Conservation (phyloP, 306 rosid genomes). For the Quercus wislizeni region DNA sequence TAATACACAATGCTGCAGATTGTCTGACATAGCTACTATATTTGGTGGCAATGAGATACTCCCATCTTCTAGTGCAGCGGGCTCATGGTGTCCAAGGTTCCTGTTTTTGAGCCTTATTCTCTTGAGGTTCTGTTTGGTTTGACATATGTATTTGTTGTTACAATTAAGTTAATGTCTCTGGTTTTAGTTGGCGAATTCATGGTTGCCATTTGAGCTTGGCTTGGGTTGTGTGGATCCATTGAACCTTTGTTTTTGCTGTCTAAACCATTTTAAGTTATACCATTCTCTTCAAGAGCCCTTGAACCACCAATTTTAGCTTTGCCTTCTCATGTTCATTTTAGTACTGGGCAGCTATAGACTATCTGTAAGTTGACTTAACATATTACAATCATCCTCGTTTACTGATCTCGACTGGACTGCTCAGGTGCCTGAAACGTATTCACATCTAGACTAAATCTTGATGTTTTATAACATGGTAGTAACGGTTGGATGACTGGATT, state of each 20-base stretch:
- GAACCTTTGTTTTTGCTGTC: background rate
- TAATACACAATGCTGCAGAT: conserved; percentile 18
- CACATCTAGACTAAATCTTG: background rate
- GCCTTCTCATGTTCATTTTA: background rate
- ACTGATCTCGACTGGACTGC: background rate
- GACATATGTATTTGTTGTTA: background rate
- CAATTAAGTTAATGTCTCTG: background rate
- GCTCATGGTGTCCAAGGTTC: conserved; percentile 10
- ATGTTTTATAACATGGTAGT: conserved; percentile 8
- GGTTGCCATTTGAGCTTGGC: background rate
- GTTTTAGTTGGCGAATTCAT: background rate
- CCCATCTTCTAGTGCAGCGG: conserved; percentile 24
- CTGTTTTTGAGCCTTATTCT: conserved; percentile 16
- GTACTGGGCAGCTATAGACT: background rate
- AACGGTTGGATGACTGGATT: conserved; percentile 1
- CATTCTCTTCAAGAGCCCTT: background rate
- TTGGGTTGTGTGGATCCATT: background rate
- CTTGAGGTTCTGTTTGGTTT: conserved; percentile 4
- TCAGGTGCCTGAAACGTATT: conserved; percentile 11
- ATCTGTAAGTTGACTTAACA: background rate
- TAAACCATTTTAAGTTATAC: conserved; percentile 11
- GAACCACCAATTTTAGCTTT: conserved; percentile 7
- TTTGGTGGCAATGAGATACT: conserved; percentile 22
- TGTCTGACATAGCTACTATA: conserved; percentile 18
- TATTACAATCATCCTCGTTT: background rate